Evolutionary conservation across 2,329 filamentous ascomycete genomes (phyloP).

Genomic region (Penicillium hesseltinei): DNA sequence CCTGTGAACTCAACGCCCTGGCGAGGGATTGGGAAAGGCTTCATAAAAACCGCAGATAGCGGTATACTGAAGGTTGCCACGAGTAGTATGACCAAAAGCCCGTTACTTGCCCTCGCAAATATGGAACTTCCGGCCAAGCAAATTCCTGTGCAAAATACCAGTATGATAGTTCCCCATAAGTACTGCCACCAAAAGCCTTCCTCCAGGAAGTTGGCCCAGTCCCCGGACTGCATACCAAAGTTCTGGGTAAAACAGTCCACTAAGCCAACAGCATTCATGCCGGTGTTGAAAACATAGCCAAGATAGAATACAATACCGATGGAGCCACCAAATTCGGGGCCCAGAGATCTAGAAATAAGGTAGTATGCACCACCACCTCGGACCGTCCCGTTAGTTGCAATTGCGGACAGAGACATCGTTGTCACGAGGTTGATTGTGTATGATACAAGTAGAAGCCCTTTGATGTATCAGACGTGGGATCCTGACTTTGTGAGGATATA

Average conservation of each 20-base stretch:
- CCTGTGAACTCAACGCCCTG: slow-evolving; percentile 75
- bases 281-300: slow-evolving; percentile 84
- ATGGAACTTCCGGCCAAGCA: slow-evolving; percentile 77
- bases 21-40: slow-evolving; percentile 63
- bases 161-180: slow-evolving; percentile 68
- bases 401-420: slow-evolving; percentile 80
- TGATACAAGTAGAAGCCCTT: slow-evolving; percentile 70
- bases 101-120: slow-evolving; percentile 78
- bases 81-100: slow-evolving; percentile 67
- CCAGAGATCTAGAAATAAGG: slow-evolving; percentile 78
- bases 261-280: slow-evolving; percentile 81
- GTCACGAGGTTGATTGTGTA: slow-evolving; percentile 82
- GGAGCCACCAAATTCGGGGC: slow-evolving; percentile 84
- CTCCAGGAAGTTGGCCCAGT: slow-evolving; percentile 60
- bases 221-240: slow-evolving; percentile 59
- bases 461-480: slow-evolving; percentile 16
- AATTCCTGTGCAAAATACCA: slow-evolving; percentile 69
- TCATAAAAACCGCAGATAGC: slow-evolving; percentile 66
- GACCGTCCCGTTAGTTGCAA: slow-evolving; percentile 86
- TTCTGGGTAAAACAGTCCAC: slow-evolving; percentile 79
- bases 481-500: not conserved
- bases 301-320: slow-evolving; percentile 87
- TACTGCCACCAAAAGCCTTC: slow-evolving; percentile 76
- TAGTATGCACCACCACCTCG: slow-evolving; percentile 86
- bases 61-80: slow-evolving; percentile 79